phyloP scores from a whole-genome alignment of 2,329 filamentous ascomycete species.

The Fusarium sp. region DNA sequence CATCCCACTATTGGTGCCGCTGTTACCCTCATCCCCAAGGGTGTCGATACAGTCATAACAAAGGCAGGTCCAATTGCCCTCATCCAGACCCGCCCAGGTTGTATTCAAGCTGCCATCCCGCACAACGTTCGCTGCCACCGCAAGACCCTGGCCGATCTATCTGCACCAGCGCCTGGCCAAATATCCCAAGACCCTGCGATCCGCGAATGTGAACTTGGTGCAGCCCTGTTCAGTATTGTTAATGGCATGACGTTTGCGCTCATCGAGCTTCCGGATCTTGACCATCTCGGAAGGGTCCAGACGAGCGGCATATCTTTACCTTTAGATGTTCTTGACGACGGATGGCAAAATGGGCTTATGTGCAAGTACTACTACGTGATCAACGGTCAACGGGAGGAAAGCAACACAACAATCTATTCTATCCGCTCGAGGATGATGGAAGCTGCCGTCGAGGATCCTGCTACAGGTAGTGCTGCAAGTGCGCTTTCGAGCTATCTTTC shows the following conservation, averaged over 20 bases:
- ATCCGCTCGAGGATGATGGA: slow-evolving; percentile 73
- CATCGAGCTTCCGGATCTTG: slow-evolving; percentile 70
- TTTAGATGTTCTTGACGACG: slow-evolving; percentile 60
- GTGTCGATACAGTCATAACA: slow-evolving; percentile 61
- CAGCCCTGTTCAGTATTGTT: slow-evolving; percentile 72
- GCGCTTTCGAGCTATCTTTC: slow-evolving; percentile 68
- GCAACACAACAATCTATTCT: slow-evolving; percentile 46
- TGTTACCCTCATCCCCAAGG: slow-evolving; percentile 59
- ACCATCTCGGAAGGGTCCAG: slow-evolving; percentile 63
- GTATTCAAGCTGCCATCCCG: slow-evolving; percentile 73
- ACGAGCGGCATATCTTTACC: slow-evolving; percentile 52
- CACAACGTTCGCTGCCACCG: slow-evolving; percentile 74
- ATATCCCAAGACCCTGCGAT: slow-evolving; percentile 50
- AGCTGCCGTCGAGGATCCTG: slow-evolving; percentile 66
- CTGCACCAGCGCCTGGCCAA: slow-evolving; percentile 39
- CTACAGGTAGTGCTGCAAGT: slow-evolving; percentile 72
- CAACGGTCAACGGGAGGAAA: slow-evolving; percentile 48
- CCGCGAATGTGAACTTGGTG: slow-evolving; percentile 54
- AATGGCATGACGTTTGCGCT: slow-evolving; percentile 81
- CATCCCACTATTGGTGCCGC: slow-evolving; percentile 71
- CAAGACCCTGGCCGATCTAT: slow-evolving; percentile 53
- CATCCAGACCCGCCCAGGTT: slow-evolving; percentile 51
- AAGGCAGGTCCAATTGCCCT: slow-evolving; percentile 69
- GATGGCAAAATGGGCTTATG: slow-evolving; percentile 67
- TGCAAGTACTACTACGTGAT: slow-evolving; percentile 71